A percentile compares a stretch with the other conserved stretches of the same genome.
Evolutionary conservation across 1,139 yeast genomes (phyloP).

Genomic region (Debaryomyces subglobosus): DNA sequence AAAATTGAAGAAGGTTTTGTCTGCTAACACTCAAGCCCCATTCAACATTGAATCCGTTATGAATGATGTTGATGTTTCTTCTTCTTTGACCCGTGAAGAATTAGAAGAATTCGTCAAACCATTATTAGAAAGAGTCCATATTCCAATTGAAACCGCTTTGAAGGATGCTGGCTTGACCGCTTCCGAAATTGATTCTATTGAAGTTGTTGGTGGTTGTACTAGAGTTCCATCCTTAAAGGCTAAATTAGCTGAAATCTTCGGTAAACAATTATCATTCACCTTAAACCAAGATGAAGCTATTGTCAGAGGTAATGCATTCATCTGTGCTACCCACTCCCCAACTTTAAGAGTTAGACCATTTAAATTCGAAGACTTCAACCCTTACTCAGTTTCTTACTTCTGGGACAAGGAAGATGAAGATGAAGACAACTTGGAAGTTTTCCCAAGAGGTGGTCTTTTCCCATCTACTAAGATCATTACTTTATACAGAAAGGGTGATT

Average conservation of each 20-base stretch:
- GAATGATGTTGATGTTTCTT: slow-evolving; percentile 95
- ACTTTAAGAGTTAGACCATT: slow-evolving; percentile 98
- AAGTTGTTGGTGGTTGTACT: slow-evolving; percentile 97
- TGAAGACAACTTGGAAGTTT: slow-evolving; percentile 90
- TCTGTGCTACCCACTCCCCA: slow-evolving; percentile 99
- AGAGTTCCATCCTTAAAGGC: slow-evolving; percentile 94
- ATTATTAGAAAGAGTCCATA: slow-evolving; percentile 70
- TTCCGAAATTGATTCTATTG: slow-evolving; percentile 85
- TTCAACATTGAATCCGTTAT: slow-evolving; percentile 94
- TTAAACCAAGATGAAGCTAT: slow-evolving; percentile 99
- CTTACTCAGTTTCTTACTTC: slow-evolving; percentile 87
- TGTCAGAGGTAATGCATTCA: slow-evolving; percentile 98
- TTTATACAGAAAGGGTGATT: slow-evolving; percentile 88
- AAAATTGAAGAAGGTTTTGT: slow-evolving; percentile 90
- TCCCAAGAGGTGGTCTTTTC: slow-evolving; percentile 91
- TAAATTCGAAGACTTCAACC: slow-evolving; percentile 95
- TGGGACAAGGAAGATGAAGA: slow-evolving; percentile 97
- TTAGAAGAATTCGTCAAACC: slow-evolving; percentile 89
- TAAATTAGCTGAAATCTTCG: slow-evolving; percentile 76
- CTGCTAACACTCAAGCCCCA: slow-evolving; percentile 96
- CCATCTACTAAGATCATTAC: slow-evolving; percentile 97
- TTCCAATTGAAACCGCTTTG: slow-evolving; percentile 82
- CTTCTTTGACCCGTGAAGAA: slow-evolving; percentile 87
- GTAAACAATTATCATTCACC: slow-evolving; percentile 88
- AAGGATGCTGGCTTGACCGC: slow-evolving; percentile 72